Percentiles rank a stretch among this genome's conserved stretches.
Evolutionary conservation across 2,329 filamentous ascomycete species (phyloP).

Genomic region (Elsinoe fawcettii): DNA sequence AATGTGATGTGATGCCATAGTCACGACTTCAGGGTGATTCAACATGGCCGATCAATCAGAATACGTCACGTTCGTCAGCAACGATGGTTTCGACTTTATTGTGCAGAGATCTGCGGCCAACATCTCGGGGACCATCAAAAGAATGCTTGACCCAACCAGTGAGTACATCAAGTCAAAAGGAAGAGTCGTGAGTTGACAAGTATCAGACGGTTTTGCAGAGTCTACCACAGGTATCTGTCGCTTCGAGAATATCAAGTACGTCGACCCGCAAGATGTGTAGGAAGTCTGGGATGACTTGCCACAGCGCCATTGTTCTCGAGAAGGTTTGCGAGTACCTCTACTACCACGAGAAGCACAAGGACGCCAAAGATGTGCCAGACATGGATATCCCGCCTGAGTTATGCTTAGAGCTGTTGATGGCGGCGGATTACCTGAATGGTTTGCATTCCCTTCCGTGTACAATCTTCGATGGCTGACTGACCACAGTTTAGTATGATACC

Average conservation of each 20-base stretch:
- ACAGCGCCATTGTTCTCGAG: constrained; percentile 64
- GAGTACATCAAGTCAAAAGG: constrained; percentile 23
- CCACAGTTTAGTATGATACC: constrained; percentile 18
- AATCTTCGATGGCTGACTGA: not conserved
- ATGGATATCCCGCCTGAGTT: constrained; percentile 74
- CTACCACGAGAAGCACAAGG: constrained; percentile 67
- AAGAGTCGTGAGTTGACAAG: not conserved
- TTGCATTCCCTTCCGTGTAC: constrained; percentile 7
- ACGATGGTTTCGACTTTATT: constrained; percentile 69
- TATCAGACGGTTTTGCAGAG: constrained; percentile 56
- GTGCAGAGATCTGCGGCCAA: constrained; percentile 63
- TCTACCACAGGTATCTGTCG: constrained; percentile 55
- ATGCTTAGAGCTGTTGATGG: constrained; percentile 68
- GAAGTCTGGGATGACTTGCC: not conserved
- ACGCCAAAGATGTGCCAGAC: constrained; percentile 65
- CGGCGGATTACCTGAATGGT: constrained; percentile 67
- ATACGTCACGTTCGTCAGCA: constrained; percentile 70
- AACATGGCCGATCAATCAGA: constrained; percentile 41
- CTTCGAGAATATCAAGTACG: constrained; percentile 69
- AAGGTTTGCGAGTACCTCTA: constrained; percentile 79
- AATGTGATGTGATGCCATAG: too few relatives aligned
- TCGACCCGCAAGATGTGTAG: not conserved
- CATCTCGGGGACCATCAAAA: constrained; percentile 63
- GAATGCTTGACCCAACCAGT: constrained; percentile 66
- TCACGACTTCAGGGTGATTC: too few relatives aligned